Conservation (phyloP, 192 early-diverging fungal species). For the Chytriomyces sp. region DNA sequence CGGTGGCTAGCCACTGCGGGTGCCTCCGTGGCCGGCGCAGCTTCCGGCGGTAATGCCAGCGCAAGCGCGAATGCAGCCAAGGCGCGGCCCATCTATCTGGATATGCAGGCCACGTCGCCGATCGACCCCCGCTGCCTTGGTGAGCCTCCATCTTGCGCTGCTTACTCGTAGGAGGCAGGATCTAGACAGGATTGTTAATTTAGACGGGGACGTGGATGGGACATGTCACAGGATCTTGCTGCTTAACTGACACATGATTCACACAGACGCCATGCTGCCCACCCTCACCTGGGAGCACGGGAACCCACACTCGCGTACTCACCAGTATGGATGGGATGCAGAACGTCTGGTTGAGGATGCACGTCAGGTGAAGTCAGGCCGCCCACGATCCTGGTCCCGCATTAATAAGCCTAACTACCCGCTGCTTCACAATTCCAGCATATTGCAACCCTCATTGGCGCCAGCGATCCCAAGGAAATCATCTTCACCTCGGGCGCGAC, state of each 20-base stretch:
- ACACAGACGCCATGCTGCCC: slow-evolving; percentile 93
- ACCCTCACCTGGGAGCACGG: slow-evolving; percentile 90
- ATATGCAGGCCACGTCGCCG: slow-evolving; percentile 89
- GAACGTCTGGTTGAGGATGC: slow-evolving; percentile 88
- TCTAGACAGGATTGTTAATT: too few relatives aligned
- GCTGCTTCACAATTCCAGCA: slow-evolving; percentile 50
- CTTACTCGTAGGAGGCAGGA: too few relatives aligned
- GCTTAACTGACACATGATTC: too few relatives aligned
- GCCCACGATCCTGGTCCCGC: neutral
- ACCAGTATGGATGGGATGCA: slow-evolving; percentile 96
- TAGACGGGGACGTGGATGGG: too few relatives aligned
- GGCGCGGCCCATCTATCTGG: slow-evolving; percentile 84
- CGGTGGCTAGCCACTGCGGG: too few relatives aligned
- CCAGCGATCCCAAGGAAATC: slow-evolving; percentile 90
- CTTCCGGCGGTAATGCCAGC: too few relatives aligned
- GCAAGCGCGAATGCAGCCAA: too few relatives aligned
- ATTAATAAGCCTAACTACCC: neutral
- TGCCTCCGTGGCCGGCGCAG: too few relatives aligned
- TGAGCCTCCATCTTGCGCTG: too few relatives aligned
- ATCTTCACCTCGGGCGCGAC: slow-evolving; percentile 96
- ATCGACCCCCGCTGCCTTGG: slow-evolving; percentile 90
- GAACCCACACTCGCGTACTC: slow-evolving; percentile 96
- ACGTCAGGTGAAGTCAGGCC: slow-evolving; percentile 61
- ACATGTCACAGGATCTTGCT: too few relatives aligned
- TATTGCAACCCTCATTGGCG: slow-evolving; percentile 83